Evolutionary conservation across 306 rosid species (phyloP), one percentile per base, ranked within the genome.

Genomic region (Trifolium pratense): DNA sequence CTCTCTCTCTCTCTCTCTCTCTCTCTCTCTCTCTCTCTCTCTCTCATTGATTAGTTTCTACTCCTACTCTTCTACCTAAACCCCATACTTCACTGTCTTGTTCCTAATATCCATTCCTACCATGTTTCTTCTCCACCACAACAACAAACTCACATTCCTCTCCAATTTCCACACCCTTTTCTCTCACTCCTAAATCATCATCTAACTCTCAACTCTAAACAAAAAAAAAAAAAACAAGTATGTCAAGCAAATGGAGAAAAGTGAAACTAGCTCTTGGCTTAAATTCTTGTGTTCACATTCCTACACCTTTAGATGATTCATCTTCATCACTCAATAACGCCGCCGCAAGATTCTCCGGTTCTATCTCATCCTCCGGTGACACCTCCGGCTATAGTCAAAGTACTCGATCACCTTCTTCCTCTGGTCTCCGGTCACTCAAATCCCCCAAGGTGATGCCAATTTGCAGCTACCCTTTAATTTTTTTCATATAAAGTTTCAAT

Each of bases 241-340:
- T 91, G 98, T 89, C 79, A 56, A 91, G 88, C 74, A 89, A 87
- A 71, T 94, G 98, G 98, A 89, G 89, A 84, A 91, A 94, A 83
- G 80, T 91, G 70, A 94, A 91, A 79, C 81, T 88, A 3, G 87
- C 95, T 75, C 82, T 94, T 48, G 97, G 97, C 6, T 31, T 84
- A n/a, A 83, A 89, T 45, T 57, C 84, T 26, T 87, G 96, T 58
- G 83, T 84, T 55, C 88, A 86, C 83, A 82, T 84, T 87, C 97
- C 97, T 5, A 83, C 69, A 70, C 68, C 85, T 37, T 16, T 64
- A 2, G 91, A 84, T 48, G 89, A 91, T 74, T 76, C 90, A 17
- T 68, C 89, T 0, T 21, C 87, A 1, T 66, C 91, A 3, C 81
- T 37, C 68, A 82, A 70, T 60, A 77, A 36, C 36, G 63, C 78